Conservation (phyloP, 768 basidiomycete genomes). For the Termitomyces sp. region DNA sequence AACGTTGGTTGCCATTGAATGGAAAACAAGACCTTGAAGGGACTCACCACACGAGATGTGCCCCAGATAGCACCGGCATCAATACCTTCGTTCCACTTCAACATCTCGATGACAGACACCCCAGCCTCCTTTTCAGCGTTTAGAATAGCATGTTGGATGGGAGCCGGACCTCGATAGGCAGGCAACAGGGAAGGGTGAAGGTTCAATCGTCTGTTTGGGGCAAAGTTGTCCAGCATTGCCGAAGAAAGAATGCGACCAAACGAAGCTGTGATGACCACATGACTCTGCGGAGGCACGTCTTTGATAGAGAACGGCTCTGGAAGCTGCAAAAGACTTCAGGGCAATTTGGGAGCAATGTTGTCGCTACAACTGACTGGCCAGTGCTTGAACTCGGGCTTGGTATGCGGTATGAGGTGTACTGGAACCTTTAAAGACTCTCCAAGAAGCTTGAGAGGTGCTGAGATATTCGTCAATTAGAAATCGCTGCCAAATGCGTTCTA, state of each 20-base stretch:
- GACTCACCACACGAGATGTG: constrained; percentile 49
- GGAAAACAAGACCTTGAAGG: background rate
- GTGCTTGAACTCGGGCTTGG: constrained; percentile 55
- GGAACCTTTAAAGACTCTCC: constrained; percentile 54
- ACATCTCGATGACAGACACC: constrained; percentile 80
- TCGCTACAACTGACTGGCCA: constrained; percentile 55
- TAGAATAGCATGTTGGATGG: constrained; percentile 81
- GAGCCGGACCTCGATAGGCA: constrained; percentile 85
- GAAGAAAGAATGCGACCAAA: constrained; percentile 84
- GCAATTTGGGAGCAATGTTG: background rate
- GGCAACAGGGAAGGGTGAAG: constrained; percentile 91
- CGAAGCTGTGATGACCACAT: constrained; percentile 83
- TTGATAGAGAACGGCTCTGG: constrained; percentile 36
- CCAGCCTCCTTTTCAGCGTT: constrained; percentile 70
- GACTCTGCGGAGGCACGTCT: constrained; percentile 32
- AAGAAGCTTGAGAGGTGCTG: constrained; percentile 71
- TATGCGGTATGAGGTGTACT: constrained; percentile 59
- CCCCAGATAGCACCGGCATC: constrained; percentile 79
- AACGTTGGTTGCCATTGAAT: background rate
- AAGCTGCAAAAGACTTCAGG: constrained; percentile 21
- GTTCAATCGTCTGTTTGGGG: constrained; percentile 62
- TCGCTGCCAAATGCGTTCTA: background rate
- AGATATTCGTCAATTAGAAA: constrained; percentile 8
- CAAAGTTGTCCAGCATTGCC: constrained; percentile 61
- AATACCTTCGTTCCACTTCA: constrained; percentile 64